Conservation (phyloP, 208 protist genomes). For the Novymonas esmeraldas region DNA sequence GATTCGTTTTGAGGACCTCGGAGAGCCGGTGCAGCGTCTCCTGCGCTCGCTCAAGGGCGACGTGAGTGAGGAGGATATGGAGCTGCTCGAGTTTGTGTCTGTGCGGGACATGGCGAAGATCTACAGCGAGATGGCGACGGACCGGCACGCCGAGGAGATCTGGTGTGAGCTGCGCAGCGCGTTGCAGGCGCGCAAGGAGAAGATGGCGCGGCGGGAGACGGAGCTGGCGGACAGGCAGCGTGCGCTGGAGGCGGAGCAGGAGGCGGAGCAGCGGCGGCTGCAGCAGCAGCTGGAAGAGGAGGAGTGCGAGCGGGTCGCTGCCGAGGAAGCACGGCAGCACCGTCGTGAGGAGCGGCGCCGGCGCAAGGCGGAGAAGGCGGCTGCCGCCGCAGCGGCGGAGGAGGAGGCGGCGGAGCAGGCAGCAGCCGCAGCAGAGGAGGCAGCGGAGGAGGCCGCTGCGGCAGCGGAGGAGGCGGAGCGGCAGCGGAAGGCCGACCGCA, state of each 20-base stretch:
- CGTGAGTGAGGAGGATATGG: slow-evolving; percentile 78
- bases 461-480: slow-evolving; percentile 47
- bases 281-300: slow-evolving; percentile 45
- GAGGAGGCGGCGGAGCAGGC: slow-evolving; percentile 31
- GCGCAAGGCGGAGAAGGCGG: slow-evolving; percentile 34
- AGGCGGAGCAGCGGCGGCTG: slow-evolving; percentile 38
- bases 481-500: slow-evolving; percentile 41
- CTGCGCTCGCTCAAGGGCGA: slow-evolving; percentile 66
- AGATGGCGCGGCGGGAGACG: slow-evolving; percentile 39
- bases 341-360: slow-evolving; percentile 45
- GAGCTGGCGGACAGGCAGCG: slow-evolving; percentile 48
- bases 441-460: slow-evolving; percentile 36
- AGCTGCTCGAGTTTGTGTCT: slow-evolving; percentile 76
- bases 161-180: slow-evolving; percentile 69
- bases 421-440: slow-evolving; percentile 42
- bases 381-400: slow-evolving; percentile 30
- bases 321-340: slow-evolving; percentile 39
- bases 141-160: slow-evolving; percentile 73
- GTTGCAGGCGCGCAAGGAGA: slow-evolving; percentile 53
- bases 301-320: slow-evolving; percentile 36
- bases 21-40: slow-evolving; percentile 82
- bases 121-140: slow-evolving; percentile 71
- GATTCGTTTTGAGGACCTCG: slow-evolving; percentile 87
- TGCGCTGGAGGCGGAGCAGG: slow-evolving; percentile 38
- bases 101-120: slow-evolving; percentile 91